Percentiles rank a stretch among this genome's conserved stretches.
phyloP scores from a whole-genome alignment of 148 eudicot genomes.

The Rhododendron kiyosumense region DNA sequence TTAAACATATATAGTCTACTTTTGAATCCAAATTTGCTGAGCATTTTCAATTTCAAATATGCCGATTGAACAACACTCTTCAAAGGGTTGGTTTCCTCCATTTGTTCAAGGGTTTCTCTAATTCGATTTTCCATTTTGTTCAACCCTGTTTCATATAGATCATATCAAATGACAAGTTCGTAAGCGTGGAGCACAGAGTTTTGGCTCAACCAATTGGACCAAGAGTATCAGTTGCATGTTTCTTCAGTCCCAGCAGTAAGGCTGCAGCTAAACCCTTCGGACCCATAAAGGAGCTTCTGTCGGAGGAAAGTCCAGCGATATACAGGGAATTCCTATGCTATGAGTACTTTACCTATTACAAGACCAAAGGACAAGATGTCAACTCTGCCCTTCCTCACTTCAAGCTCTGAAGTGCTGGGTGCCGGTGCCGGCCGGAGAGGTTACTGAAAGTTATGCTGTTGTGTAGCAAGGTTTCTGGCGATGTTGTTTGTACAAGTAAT shows the following conservation, averaged over 20 bases:
- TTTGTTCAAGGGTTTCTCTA: not conserved
- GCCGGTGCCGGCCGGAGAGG: not conserved
- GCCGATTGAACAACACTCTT: too few species aligned
- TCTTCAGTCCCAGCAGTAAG: slow-evolving; percentile 23
- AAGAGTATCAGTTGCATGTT: slow-evolving; percentile 41
- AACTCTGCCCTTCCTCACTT: slow-evolving; percentile 15
- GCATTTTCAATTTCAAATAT: too few species aligned
- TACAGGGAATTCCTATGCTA: slow-evolving; percentile 28
- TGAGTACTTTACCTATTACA: slow-evolving; percentile 21
- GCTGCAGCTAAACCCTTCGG: slow-evolving; percentile 28
- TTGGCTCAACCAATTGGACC: slow-evolving; percentile 33
- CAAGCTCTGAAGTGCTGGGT: not conserved
- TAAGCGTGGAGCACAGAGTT: slow-evolving; percentile 47
- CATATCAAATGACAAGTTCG: slow-evolving; percentile 35
- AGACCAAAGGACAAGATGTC: not conserved
- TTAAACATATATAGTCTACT: too few species aligned
- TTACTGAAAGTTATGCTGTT: not conserved
- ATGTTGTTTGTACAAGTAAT: not conserved
- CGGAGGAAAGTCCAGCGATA: slow-evolving; percentile 36
- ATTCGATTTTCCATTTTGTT: not conserved
- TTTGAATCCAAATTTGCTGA: too few species aligned
- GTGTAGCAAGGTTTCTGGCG: not conserved
- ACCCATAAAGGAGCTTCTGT: slow-evolving; percentile 40
- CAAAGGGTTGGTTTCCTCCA: too few species aligned
- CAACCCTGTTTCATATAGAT: slow-evolving; percentile 15